Conservation (phyloP, 106 monocot species). For the Posidonia australis region DNA sequence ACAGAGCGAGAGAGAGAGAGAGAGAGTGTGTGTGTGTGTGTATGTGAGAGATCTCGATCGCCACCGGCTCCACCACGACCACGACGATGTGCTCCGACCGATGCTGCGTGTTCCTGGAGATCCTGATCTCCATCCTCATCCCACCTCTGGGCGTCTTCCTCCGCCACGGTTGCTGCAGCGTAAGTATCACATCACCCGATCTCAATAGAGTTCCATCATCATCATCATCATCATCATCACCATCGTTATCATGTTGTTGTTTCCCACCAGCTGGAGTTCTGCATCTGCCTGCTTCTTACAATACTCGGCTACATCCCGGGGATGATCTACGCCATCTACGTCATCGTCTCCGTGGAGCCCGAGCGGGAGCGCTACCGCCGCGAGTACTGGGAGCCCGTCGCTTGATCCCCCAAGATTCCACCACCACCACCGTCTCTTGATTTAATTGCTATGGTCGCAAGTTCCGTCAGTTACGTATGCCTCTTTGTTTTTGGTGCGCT, state of each 20-base stretch:
- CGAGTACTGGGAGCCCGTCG: conserved; percentile 19
- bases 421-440: too few relatives aligned
- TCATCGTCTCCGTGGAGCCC: conserved; percentile 30
- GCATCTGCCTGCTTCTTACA: conserved; percentile 31
- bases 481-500: too few relatives aligned
- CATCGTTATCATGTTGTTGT: too few relatives aligned
- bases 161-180: conserved; percentile 77
- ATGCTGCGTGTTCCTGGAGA: conserved; percentile 54
- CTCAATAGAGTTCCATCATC: neutral
- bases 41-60: too few relatives aligned
- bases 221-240: too few relatives aligned
- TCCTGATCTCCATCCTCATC: conserved; percentile 54
- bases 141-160: conserved; percentile 82
- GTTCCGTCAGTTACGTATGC: too few relatives aligned
- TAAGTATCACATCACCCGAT: conserved; percentile 10
- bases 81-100: conserved; percentile 7
- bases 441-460: too few relatives aligned
- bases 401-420: conserved; percentile 5
- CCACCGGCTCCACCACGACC: too few relatives aligned
- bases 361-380: conserved; percentile 12
- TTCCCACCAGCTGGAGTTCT: conserved; percentile 28
- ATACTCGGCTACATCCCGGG: conserved; percentile 38
- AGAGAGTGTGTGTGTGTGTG: too few relatives aligned
- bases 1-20: too few relatives aligned
- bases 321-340: conserved; percentile 43